Percentiles rank a stretch among this genome's conserved stretches.
These are phyloP conservation scores for Dryadomyces quercus-mongolicae DNA, from an alignment of 2,329 filamentous ascomycete species.

Conservation along the genomic window DNA sequence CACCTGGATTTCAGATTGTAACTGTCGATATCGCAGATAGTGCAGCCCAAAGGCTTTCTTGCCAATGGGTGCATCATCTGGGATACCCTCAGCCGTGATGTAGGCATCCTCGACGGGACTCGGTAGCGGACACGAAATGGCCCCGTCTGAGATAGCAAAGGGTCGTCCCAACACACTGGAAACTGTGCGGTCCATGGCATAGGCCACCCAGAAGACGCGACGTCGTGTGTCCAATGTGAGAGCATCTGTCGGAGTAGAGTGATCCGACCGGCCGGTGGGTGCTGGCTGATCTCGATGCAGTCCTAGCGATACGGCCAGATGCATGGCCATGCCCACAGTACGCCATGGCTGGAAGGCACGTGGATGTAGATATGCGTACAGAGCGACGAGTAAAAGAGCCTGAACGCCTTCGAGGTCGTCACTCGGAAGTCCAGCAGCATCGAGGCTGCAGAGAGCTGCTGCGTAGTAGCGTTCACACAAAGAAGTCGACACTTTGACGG, in stretches of 20 bases:
- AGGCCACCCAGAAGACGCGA: conserved; percentile 8
- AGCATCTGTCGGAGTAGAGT: neutral
- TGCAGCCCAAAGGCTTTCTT: neutral
- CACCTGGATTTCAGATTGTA: neutral
- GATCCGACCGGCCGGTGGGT: neutral
- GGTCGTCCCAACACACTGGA: neutral
- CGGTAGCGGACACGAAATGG: conserved; percentile 2
- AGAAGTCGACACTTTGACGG: neutral
- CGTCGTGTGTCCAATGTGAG: conserved; percentile 5
- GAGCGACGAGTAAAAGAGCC: conserved; percentile 4
- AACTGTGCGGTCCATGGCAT: conserved; percentile 7
- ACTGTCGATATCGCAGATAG: neutral
- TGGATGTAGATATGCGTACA: conserved; percentile 7
- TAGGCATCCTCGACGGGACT: neutral
- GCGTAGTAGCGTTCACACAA: neutral
- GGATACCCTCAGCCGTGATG: neutral
- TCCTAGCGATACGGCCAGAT: conserved; percentile 4
- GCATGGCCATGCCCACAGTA: conserved; percentile 4
- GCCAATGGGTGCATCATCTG: neutral
- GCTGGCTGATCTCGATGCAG: conserved; percentile 4
- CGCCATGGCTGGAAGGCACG: conserved; percentile 1
- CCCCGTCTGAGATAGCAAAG: conserved; percentile 3
- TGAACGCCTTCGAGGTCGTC: conserved; percentile 7
- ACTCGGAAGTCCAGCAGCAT: conserved; percentile 1
- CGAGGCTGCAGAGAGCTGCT: conserved; percentile 1